These are phyloP conservation scores for Hanseniaspora pseudoguilliermondii DNA, from an alignment of 805 yeast species.

Conservation along the genomic window DNA sequence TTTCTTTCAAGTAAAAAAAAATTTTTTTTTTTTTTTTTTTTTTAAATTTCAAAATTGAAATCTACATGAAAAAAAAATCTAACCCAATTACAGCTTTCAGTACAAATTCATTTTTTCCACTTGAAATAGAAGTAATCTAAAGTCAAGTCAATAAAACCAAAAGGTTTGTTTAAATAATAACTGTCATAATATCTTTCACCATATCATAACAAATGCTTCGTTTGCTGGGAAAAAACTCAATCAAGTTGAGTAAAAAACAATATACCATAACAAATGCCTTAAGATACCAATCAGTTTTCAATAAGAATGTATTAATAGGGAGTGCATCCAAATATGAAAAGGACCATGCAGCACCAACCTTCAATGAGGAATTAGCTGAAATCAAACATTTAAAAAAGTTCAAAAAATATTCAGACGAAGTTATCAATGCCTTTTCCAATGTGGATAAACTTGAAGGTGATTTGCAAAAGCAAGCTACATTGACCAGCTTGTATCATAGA, in stretches of 20 bases:
- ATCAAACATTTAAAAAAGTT: neutral
- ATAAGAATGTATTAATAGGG: neutral
- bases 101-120: neutral
- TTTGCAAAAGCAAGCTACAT: constrained; percentile 27
- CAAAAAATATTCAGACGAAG: neutral
- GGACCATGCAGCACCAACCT: neutral
- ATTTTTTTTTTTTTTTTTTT: neutral
- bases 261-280: neutral
- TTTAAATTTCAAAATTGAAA: neutral
- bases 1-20: neutral
- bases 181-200: no score
- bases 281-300: neutral
- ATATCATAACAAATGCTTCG: neutral
- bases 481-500: constrained; percentile 9
- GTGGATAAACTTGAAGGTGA: constrained; percentile 41
- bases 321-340: neutral
- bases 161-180: no score
- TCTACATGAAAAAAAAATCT: no score
- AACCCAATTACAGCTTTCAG: no score
- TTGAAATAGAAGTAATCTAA: neutral
- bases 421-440: constrained; percentile 20
- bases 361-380: neutral
- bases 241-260: neutral
- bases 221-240: neutral
- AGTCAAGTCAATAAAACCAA: neutral